Base-by-base conservation (phyloP, 805 yeast species). In the Ogataea populi-albae region DNA sequence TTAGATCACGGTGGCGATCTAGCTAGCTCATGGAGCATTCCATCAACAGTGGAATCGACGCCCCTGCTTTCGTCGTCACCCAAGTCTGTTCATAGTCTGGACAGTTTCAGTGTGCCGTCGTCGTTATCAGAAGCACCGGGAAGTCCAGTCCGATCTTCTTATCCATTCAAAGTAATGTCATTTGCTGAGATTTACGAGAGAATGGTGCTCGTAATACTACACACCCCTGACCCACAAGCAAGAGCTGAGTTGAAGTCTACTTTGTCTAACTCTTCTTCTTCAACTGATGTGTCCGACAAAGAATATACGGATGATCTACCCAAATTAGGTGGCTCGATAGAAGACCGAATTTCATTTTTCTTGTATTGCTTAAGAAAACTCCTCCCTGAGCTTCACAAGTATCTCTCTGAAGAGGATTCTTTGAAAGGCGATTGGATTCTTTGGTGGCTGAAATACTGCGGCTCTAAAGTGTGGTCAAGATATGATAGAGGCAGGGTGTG, bases 361-460 rank as follows among this genome's bases (percentile, higher is more conserved):
- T 65, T 85, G 20, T 71, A 78, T 47, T 69, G 76, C 49, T 67
- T 83, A 50, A 71, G 81, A 43, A 76, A 68, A 47, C 62, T 69
- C 23, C 61, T 86, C 37, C 96, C 96, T 2, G 95, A 86, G 50
- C 59, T 89, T 26, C 80, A 85, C 32, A 75, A 72, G 41, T 85
- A 77, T 42, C 75, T 89, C 43, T 79, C 78, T 24, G 95, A 86
- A 51, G 97, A 89, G 49, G 88, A 83, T 40, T 68, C 71, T 27
- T 69, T 76, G 41, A 87, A 83, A 44, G 93, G 86, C 48, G 88
- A 81, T 54, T 89, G 97, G 97, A 66, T 88, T 17, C 71, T 86
- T 25, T 89, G 96, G 95, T 89, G 97, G 97, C 67, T 89, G 45
- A 86, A 87, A 55, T 89, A 85, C 71, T 76, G 86, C 53, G 96